Base-by-base conservation (phyloP, 768 basidiomycete genomes). In the Macrolepiota fuliginosa region DNA sequence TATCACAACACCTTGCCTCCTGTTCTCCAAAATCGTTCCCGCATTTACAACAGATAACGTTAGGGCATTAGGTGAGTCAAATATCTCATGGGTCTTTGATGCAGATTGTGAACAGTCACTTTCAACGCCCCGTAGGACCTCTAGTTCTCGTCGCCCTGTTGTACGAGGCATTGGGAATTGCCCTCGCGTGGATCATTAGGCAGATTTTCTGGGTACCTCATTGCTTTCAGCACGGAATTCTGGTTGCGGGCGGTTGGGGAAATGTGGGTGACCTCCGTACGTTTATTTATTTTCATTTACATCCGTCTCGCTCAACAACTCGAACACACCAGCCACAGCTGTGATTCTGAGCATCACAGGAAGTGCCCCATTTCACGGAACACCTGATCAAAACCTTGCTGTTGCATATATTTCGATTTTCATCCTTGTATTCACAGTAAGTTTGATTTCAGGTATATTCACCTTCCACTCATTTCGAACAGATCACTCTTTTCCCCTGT, bases 121-220 rank as follows among this genome's bases (percentile, higher is more conserved):
- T 58, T 6, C n/a, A n/a, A n/a, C n/a, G 56, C n/a, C 46, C 46
- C 49, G 25, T 49, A 89, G 89, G 86, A 3, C 90, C 89, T 1
- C 76, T 91, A 11, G 66, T 86, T 27, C 74, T 90, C 12, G 72
- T 89, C n/a, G 85, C 83, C 0, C 25, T 88, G 0, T 54, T 87
- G 4, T 91, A 92, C 64, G 81, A 87, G 62, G 67, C 66, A 1
- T 71, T 88, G 4, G 88, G 91, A 6, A 68, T 85, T 9, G 37
- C 70, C 5, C 76, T 87, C 22, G 83, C 85, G 0, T 86, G 79
- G 76, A 51, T 81, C 17, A 72, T 85, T 56, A 82, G 81, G 53
- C 81, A 83, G 63, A 65, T 88, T 53, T 91, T 88, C 66, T 91
- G 89, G 84, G 89, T 92, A 2, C 91, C 91, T 0, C 87, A 90